phyloP scores from a whole-genome alignment of 2,329 filamentous ascomycete species.

The Dothistroma septosporum region DNA sequence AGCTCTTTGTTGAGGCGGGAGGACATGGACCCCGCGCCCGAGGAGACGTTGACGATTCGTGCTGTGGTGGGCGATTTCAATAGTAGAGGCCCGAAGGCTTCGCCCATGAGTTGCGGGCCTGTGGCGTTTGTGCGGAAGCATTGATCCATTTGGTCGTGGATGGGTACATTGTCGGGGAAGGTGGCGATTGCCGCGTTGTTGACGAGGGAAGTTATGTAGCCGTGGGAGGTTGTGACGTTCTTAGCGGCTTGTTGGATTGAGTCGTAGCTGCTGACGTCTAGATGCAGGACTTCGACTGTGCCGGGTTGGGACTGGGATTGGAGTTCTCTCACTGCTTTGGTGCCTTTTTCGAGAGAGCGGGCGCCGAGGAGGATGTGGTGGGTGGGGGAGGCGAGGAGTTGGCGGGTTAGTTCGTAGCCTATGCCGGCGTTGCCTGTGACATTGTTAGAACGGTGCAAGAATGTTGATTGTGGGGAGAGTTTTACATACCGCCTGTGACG shows the following conservation, averaged over 20 bases:
- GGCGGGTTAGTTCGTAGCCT: slow-evolving; percentile 42
- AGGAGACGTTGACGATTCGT: slow-evolving; percentile 37
- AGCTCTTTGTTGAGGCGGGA: slow-evolving; percentile 28
- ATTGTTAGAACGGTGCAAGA: slow-evolving; percentile 1
- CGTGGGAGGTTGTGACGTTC: slow-evolving; percentile 20
- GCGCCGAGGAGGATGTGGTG: slow-evolving; percentile 39
- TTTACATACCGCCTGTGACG: slow-evolving; percentile 38
- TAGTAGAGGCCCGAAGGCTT: slow-evolving; percentile 29
- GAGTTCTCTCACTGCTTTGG: slow-evolving; percentile 31
- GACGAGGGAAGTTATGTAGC: slow-evolving; percentile 37
- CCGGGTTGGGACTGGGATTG: slow-evolving; percentile 17
- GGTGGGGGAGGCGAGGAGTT: slow-evolving; percentile 30
- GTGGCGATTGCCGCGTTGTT: slow-evolving; percentile 37
- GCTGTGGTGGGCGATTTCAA: slow-evolving; percentile 20
- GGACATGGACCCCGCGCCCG: slow-evolving; percentile 35
- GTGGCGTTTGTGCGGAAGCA: slow-evolving; percentile 29
- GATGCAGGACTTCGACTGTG: slow-evolving; percentile 23
- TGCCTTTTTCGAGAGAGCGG: slow-evolving; percentile 39
- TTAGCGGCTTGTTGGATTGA: slow-evolving; percentile 26
- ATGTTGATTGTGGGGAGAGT: too few relatives aligned
- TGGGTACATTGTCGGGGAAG: slow-evolving; percentile 15
- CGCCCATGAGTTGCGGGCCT: slow-evolving; percentile 23
- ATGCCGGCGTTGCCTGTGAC: slow-evolving; percentile 43
- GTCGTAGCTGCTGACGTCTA: slow-evolving; percentile 27
- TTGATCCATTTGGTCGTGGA: slow-evolving; percentile 25